Conservation (phyloP, 306 rosid genomes). For the Vigna radiata region DNA sequence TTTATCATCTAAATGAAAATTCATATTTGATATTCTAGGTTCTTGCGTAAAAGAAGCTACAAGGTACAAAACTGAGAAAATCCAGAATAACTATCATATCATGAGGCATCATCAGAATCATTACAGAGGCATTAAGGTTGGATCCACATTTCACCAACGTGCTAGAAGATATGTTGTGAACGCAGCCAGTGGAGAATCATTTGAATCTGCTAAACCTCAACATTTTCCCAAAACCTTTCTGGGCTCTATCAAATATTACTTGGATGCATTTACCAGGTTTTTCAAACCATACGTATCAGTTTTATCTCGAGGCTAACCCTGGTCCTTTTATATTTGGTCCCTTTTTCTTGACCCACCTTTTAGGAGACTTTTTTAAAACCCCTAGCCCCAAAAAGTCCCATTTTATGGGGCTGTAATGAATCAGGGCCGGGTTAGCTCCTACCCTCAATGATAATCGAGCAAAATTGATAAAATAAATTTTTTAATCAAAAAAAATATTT, state of each 20-base stretch:
- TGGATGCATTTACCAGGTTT: constrained; percentile 69
- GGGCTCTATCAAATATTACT: constrained; percentile 42
- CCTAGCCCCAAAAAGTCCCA: no score
- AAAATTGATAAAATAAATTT: no score
- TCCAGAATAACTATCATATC: neutral
- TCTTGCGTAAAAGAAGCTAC: neutral
- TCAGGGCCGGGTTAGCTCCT: no score
- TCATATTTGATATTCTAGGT: neutral
- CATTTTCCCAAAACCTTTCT: constrained; percentile 9
- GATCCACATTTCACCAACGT: neutral
- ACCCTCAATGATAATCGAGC: no score
- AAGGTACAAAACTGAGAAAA: neutral
- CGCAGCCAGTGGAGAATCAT: neutral
- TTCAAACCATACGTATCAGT: constrained; percentile 74
- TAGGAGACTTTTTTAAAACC: no score
- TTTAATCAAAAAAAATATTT: no score
- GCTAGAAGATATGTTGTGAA: neutral
- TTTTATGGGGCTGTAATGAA: no score
- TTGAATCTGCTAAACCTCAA: neutral
- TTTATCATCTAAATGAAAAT: no score
- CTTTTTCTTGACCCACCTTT: no score
- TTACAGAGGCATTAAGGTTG: neutral
- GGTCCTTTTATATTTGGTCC: no score
- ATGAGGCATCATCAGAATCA: neutral
- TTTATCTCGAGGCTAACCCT: no score